Base-by-base conservation (phyloP, 371 early-diverging fungal species). In the Capillidium heterosporum region DNA sequence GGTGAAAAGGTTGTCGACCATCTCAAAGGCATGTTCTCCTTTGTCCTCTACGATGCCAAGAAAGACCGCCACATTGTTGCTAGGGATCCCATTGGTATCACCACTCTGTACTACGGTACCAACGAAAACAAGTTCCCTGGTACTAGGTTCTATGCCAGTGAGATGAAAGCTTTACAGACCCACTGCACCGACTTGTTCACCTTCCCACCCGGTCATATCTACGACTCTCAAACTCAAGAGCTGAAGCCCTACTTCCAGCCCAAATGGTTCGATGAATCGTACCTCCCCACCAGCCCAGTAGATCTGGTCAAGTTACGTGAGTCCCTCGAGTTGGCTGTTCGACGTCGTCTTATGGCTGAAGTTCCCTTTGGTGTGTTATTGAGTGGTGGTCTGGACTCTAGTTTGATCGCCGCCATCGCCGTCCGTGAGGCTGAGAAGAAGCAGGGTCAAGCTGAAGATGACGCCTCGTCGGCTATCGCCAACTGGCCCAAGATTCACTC, bases 301-400 rank as follows among this genome's bases (percentile, higher is more conserved):
- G 76, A 78, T 49, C 87, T 86, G 63, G 76, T 66, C 48, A 57
- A 73, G 29, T 69, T 96, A 59, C 78, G 94, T 23, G 78, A 81
- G 59, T 62, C 87, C 26, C 71, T 96, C 49, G 87, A 85, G 59
- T 76, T 71, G 49, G 78, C 90, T 49, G 94, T 94, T 39, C 85
- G 87, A 68, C 93, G 94, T 77, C 74, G 94, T 58, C 73, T 94
- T 62, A 94, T 96, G 96, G 78, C 84, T 60, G 95, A 96, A 63
- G 96, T 94, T 8, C 96, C 95, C 19, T 94, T 86, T 67, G 96
- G 96, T 64, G 96, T 96, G 39, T 73, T 96, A 59, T 76, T 96
- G 47, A 78, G 80, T 48, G 96, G 96, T 59, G 96, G 96, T 46
- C 73, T 96, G 60, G 96, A 96, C 67, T 91, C 91, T 19, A 81